Percentiles rank a stretch among this genome's conserved stretches.
Conservation (phyloP, 1,284 basidiomycete genomes). For the Cryptococcus hybrid region DNA sequence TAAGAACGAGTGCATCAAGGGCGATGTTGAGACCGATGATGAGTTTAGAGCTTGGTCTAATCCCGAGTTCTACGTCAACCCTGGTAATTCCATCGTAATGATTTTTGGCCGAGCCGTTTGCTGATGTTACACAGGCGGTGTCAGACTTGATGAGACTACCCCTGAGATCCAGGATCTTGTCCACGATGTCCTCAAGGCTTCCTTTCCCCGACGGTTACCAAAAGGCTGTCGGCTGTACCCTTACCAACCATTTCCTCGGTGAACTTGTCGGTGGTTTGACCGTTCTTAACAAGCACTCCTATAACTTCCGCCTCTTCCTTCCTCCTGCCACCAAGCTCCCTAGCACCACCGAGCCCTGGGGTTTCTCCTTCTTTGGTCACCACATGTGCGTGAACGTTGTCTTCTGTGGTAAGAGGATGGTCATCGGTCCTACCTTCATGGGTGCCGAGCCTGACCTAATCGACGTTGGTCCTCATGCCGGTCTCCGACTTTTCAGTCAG, state of each 20-base stretch:
- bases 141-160: constrained; percentile 41
- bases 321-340: constrained; percentile 8
- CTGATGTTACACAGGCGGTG: constrained; percentile 26
- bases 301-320: constrained; percentile 44
- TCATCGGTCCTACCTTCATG: constrained; percentile 44
- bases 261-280: constrained; percentile 37
- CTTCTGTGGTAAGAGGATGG: constrained; percentile 42
- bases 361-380: constrained; percentile 45
- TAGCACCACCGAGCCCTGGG: constrained; percentile 34
- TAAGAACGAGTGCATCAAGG: constrained; percentile 19
- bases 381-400: constrained; percentile 44
- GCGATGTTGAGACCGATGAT: constrained; percentile 35
- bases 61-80: constrained; percentile 44
- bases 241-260: constrained; percentile 47
- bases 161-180: constrained; percentile 23
- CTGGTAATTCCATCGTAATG: constrained; percentile 14
- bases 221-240: constrained; percentile 38
- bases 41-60: constrained; percentile 43
- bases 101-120: not conserved
- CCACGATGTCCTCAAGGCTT: constrained; percentile 35
- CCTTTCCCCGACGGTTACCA: constrained; percentile 32
- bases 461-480: constrained; percentile 37
- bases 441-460: constrained; percentile 48
- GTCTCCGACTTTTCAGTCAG: constrained; percentile 36
- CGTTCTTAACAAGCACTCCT: constrained; percentile 43